Base-by-base conservation (phyloP, 2,329 filamentous ascomycete genomes). In the Trichoderma simmonsii region DNA sequence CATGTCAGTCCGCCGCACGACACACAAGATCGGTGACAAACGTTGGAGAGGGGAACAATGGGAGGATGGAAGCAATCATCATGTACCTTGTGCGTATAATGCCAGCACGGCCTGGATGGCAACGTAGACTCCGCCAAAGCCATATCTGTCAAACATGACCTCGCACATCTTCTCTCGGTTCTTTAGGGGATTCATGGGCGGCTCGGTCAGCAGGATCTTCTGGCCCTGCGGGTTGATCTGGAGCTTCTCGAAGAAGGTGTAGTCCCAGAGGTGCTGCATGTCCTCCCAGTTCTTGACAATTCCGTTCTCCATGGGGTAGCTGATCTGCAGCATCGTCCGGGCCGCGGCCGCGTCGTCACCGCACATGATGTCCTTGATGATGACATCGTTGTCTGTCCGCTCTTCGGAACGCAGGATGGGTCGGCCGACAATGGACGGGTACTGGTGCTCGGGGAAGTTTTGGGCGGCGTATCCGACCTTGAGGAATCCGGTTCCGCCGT, bases 201-300 rank as follows among this genome's bases (percentile, higher is more conserved):
- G 95, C 84, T 99, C 96, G 61, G 95, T 98, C 77, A 98, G 89
- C 75, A 99, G 89, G 82, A 99, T 98, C 89, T 99, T 99, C 83
- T 95, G 94, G 76, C 94, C 95, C 26, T 89, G 90, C 3, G 96
- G 90, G 81, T 98, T 93, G 77, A 99, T 87, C 83, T 94, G 90
- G 89, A 99, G 93, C 89, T 98, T 98, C 82, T 99, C 95, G 83
- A 89, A 92, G 83, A 99, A 99, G 28, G 96, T 99, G 83, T 97
- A 98, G 85, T 99, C 95, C 96, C 96, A 99, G 71, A 99, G 91
- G 81, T 98, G 95, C 86, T 97, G 93, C 96, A 99, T 99, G 83
- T 99, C 96, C 78, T 99, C 96, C 96, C 96, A 99, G 81, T 94
- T 95, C 89, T 98, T 98, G 77, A 99, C 94, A 79, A 99, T 98